A percentile compares a stretch with the other conserved stretches of the same genome.
Conservation (phyloP, 768 basidiomycete genomes). For the Russula brevipes region DNA sequence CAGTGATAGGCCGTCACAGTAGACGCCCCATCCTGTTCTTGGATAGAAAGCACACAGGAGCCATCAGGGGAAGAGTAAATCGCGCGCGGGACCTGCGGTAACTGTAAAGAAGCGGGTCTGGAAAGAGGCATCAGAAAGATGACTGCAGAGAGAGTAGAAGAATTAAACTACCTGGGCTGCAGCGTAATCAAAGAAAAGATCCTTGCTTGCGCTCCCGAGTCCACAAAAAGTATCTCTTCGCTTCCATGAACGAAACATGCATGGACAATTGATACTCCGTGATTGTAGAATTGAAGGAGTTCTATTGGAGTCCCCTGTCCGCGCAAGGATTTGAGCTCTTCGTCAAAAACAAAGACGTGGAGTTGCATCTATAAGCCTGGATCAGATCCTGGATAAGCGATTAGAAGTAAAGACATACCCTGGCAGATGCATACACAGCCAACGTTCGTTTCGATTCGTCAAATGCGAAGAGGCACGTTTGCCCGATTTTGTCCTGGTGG, state of each 20-base stretch:
- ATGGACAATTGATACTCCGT: conserved; percentile 30
- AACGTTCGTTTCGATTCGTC: conserved; percentile 51
- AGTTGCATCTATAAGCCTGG: conserved; percentile 30
- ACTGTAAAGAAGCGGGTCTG: conserved; percentile 45
- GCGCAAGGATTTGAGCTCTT: conserved; percentile 39
- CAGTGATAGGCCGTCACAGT: conserved; percentile 47
- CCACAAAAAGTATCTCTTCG: conserved; percentile 52
- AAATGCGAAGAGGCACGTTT: conserved; percentile 42
- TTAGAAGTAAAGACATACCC: conserved; percentile 30
- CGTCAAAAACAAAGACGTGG: conserved; percentile 47
- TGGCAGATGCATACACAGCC: conserved; percentile 42
- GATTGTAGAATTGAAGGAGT: conserved; percentile 41
- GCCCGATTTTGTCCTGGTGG: conserved; percentile 45
- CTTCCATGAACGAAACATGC: conserved; percentile 45
- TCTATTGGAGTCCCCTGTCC: conserved; percentile 40
- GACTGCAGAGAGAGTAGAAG: too few relatives aligned
- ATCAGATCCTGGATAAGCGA: not conserved
- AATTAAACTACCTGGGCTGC: conserved; percentile 43
- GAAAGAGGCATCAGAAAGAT: not conserved
- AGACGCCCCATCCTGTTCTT: conserved; percentile 12
- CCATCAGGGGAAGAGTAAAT: conserved; percentile 51
- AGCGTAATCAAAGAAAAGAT: conserved; percentile 51
- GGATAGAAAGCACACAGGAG: conserved; percentile 43
- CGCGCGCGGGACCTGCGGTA: conserved; percentile 34
- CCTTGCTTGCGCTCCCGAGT: conserved; percentile 39